phyloP scores from a whole-genome alignment of 1,284 basidiomycete species.

The Sphaerobolus stellatus region DNA sequence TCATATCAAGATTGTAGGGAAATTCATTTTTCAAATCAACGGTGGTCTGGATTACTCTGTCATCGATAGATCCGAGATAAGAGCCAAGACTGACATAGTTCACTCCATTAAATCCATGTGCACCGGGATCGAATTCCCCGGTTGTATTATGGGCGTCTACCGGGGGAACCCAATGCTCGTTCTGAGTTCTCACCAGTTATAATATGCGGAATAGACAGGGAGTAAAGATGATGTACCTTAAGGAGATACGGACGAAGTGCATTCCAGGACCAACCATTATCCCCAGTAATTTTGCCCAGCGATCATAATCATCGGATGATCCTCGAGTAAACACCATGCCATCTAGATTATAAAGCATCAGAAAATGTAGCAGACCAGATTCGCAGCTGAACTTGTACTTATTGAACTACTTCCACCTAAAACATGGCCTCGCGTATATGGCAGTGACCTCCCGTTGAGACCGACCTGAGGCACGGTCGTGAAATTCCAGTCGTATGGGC shows the following conservation, averaged over 20 bases:
- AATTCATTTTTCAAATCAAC: conserved; percentile 15
- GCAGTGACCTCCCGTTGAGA: not conserved
- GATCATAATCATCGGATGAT: conserved; percentile 5
- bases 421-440: conserved; percentile 1
- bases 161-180: conserved; percentile 1
- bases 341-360: too few relatives aligned
- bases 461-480: conserved; percentile 1
- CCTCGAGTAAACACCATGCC: conserved; percentile 7
- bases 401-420: conserved; percentile 4
- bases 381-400: not conserved
- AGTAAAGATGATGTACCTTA: conserved; percentile 2
- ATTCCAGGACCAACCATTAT: conserved; percentile 11
- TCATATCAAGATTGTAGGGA: conserved; percentile 22
- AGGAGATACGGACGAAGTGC: not conserved
- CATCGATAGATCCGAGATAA: conserved; percentile 24
- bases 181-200: not conserved
- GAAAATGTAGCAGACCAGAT: too few relatives aligned
- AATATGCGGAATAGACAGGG: not conserved
- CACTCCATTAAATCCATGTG: conserved; percentile 42
- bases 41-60: conserved; percentile 14
- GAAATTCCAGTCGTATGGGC: conserved; percentile 2
- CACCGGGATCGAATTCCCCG: conserved; percentile 6
- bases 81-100: conserved; percentile 42
- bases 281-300: conserved; percentile 5
- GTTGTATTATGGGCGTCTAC: conserved; percentile 7